A percentile compares a stretch with the other conserved stretches of the same genome.
These are phyloP conservation scores for Sclerotinia minor DNA, from an alignment of 2,329 filamentous ascomycete species.

Conservation along the genomic window DNA sequence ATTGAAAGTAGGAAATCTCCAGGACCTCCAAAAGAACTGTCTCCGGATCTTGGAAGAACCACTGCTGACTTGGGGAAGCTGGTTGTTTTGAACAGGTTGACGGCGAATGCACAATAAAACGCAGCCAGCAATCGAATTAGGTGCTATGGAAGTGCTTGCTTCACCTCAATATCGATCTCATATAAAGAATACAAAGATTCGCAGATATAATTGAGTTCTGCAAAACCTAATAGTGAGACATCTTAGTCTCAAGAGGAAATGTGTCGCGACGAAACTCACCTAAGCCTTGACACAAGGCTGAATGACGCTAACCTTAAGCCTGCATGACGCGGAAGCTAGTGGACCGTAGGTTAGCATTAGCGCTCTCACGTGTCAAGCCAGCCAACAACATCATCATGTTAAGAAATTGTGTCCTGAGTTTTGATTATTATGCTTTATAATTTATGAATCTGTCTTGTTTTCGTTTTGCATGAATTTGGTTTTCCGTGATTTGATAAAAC, in stretches of 20 bases:
- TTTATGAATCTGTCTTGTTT: neutral
- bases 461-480: neutral
- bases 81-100: neutral
- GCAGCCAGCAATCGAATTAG: neutral
- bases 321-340: slow-evolving; percentile 15
- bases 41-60: neutral
- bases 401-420: neutral
- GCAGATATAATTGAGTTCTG: neutral
- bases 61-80: neutral
- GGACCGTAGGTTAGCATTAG: slow-evolving; percentile 11
- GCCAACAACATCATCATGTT: slow-evolving; percentile 3
- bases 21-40: neutral
- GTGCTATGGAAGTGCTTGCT: neutral
- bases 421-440: neutral
- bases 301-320: slow-evolving; percentile 2
- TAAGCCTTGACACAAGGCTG: slow-evolving; percentile 21
- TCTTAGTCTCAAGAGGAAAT: neutral
- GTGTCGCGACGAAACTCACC: neutral
- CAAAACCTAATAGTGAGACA: neutral
- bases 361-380: slow-evolving; percentile 5
- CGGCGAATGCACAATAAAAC: neutral
- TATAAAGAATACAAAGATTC: neutral
- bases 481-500: neutral
- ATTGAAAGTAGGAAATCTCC: neutral
- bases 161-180: neutral